phyloP scores from a whole-genome alignment of 202 grass and related monocot genomes.

The Alloteropsis angusta region DNA sequence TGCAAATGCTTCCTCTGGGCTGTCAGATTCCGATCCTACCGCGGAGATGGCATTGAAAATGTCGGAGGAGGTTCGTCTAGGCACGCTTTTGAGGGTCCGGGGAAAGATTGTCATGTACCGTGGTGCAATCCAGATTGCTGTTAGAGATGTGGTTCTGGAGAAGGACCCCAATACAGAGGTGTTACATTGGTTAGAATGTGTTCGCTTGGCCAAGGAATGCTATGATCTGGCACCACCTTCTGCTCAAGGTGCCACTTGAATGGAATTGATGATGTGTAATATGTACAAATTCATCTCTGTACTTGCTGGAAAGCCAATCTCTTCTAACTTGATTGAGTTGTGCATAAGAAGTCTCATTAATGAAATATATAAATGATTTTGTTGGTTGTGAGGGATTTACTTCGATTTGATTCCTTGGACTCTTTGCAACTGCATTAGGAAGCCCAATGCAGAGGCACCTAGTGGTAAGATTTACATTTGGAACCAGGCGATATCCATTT shows the following conservation, averaged over 20 bases:
- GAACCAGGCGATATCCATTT: neutral
- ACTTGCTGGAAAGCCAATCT: constrained; percentile 8
- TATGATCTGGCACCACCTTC: constrained; percentile 33
- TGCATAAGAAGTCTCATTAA: neutral
- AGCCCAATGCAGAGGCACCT: neutral
- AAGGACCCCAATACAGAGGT: constrained; percentile 64
- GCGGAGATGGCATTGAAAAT: constrained; percentile 38
- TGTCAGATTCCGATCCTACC: constrained; percentile 27
- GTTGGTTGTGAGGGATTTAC: neutral
- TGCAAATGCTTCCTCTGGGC: neutral
- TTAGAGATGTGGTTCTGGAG: constrained; percentile 57
- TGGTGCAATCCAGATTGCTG: constrained; percentile 46
- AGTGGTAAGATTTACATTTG: neutral
- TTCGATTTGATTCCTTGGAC: neutral
- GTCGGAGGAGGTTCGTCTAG: constrained; percentile 35
- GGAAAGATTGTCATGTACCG: constrained; percentile 47
- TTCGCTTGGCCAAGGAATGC: constrained; percentile 45
- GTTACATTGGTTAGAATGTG: constrained; percentile 59
- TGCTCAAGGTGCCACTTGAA: constrained; percentile 7
- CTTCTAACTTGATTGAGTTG: neutral
- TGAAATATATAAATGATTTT: neutral
- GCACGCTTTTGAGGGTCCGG: constrained; percentile 42
- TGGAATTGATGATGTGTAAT: constrained; percentile 6
- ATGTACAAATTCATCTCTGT: neutral
- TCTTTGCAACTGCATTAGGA: constrained; percentile 17